Base-by-base conservation (phyloP, 2,329 filamentous ascomycete genomes). In the Lomentospora prolificans region DNA sequence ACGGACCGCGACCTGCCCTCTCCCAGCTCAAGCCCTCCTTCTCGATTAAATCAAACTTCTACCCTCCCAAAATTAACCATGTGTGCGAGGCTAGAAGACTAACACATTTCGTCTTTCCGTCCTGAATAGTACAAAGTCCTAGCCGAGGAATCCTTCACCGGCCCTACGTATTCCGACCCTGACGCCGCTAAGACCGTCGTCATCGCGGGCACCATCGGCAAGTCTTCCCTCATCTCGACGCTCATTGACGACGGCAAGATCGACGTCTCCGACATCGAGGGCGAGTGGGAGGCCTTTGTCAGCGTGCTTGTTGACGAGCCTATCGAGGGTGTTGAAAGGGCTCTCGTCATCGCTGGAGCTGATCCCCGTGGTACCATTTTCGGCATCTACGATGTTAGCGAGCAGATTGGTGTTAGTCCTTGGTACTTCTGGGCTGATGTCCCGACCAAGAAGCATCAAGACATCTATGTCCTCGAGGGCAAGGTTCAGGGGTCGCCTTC, bases 361-460 rank as follows among this genome's bases (percentile, higher is more conserved):
- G 79, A 84, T 64, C 79, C 80, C 55, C 71, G 81, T 57, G 80
- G 80, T 27, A 72, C 78, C 0, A 79, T 84, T 36, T 84, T 78
- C 59, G 81, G 80, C 14, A 68, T 80, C 9, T 84, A 85, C 63
- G 77, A 79, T 48, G 61, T 85, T 24, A 80, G 79, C 0, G 80
- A 84, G 61, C 80, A 84, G 61, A 82, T 82, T 50, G 79, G 75
- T 73, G 84, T 89, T 10, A 85, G 81, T 30, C 84, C 83, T 44
- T 86, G 82, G 81, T 79, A 86, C 67, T 86, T 77, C 72, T 86
- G 80, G 74, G 82, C 84, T 4, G 84, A 87, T 64, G 79, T 84
- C 1, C 75, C 81, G 1, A 64, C 76, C 1, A 73, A 75, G 54
- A 69, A 73, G 58, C 75, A 77, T 59, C 65, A 72, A 22, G 70